Evolutionary conservation across 805 yeast species (phyloP).

Genomic region (Metschnikowia colocasiae): DNA sequence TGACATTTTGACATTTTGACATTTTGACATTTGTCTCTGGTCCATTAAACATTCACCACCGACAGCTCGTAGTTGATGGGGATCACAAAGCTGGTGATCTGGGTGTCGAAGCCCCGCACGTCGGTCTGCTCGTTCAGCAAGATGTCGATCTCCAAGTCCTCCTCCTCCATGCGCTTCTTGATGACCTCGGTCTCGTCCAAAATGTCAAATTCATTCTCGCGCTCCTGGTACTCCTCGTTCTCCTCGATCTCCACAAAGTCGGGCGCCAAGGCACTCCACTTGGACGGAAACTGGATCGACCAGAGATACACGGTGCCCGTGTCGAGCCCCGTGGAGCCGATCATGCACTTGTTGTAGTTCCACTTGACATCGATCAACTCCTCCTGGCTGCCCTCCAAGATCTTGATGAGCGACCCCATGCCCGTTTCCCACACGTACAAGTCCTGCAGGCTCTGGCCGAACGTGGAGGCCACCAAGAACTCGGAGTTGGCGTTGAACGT

Average conservation of each 20-base stretch:
- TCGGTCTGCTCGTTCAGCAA: slow-evolving; percentile 58
- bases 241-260: slow-evolving; percentile 94
- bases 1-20: too few relatives aligned
- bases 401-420: slow-evolving; percentile 83
- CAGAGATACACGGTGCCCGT: slow-evolving; percentile 79
- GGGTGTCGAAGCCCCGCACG: slow-evolving; percentile 66
- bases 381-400: slow-evolving; percentile 86
- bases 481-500: slow-evolving; percentile 72
- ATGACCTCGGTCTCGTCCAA: slow-evolving; percentile 63
- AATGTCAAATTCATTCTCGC: slow-evolving; percentile 88
- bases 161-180: slow-evolving; percentile 58
- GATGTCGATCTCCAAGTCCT: slow-evolving; percentile 62
- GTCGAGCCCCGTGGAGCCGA: slow-evolving; percentile 83
- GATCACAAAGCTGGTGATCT: slow-evolving; percentile 54
- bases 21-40: too few relatives aligned
- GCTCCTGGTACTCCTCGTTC: slow-evolving; percentile 80
- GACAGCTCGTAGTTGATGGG: slow-evolving; percentile 42
- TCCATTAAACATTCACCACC: not conserved
- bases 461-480: slow-evolving; percentile 83
- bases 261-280: slow-evolving; percentile 96
- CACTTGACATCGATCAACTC: slow-evolving; percentile 84
- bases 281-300: slow-evolving; percentile 79
- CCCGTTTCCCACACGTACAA: slow-evolving; percentile 90
- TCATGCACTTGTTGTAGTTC: slow-evolving; percentile 70
- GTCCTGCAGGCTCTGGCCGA: slow-evolving; percentile 80